Base-by-base conservation (phyloP, 345 rosid genomes). In the Toxicodendron radicans region DNA sequence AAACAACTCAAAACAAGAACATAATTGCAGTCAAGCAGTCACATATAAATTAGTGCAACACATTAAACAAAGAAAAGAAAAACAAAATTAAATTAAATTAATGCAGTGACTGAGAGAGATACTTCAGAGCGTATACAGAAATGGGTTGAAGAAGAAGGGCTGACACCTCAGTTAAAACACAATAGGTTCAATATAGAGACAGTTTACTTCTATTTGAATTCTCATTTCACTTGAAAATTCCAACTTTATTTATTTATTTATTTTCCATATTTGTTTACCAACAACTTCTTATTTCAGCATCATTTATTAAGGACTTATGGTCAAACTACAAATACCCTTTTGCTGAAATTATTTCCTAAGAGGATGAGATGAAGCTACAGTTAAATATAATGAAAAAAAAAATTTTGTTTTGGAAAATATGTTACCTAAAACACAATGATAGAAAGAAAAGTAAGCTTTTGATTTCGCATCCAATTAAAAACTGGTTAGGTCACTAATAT, bases 181-280 rank as follows among this genome's bases (percentile, higher is more conserved):
- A 24, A 30, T 30, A 38, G 74, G 13, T 61, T 52, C 83, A 72
- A 83, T 83, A 75, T 83, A 73, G 78, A 68, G 45, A 53, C 10
- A 14, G 45, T 23, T 83, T 66, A 76, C 93, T 79, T 91, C 75
- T 80, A 68, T 70, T 85, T 78, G 64, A 91, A 89, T 87, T 83
- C 78, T 87, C 81, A 79, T 65, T 70, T 27, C 64, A 24, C 20
- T 46, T 49, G 56, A 21, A 21, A 7, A 45, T 62, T 71, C 72
- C 4, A 54, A 23, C 32, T 53, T 71, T 48, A 56, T 9, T 75
- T 53, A 0, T 4, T 20, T 38, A 60, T 61, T 41, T 23, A 24
- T 30, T 27, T 48, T 30, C 48, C 18, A 2, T 41, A 35, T 9
- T 9, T 43, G 10, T 69, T 5, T 2, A 43, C 38, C 7, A 45